Evolutionary conservation across 2,329 filamentous ascomycete species (phyloP).

Genomic region (Zelopaecilomyces penicillatus): DNA sequence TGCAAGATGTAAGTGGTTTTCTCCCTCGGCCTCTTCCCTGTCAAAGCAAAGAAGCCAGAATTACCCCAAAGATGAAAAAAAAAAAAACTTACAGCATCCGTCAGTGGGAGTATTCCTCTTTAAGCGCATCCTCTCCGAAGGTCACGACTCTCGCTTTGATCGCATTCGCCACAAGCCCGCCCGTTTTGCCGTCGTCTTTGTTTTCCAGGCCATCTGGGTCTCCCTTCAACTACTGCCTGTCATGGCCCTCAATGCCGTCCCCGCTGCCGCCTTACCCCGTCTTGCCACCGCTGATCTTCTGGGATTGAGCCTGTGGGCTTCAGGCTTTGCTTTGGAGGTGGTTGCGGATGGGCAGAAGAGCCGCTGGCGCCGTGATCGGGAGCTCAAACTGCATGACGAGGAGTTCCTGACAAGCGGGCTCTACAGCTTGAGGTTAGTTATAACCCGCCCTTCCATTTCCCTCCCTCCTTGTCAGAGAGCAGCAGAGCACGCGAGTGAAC

Average conservation of each 20-base stretch:
- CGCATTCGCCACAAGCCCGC: slow-evolving; percentile 27
- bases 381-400: slow-evolving; percentile 57
- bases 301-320: slow-evolving; percentile 48
- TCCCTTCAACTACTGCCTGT: slow-evolving; percentile 59
- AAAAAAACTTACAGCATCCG: neutral
- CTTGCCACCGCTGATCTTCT: slow-evolving; percentile 45
- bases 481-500: no score
- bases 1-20: slow-evolving; percentile 39
- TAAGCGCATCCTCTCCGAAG: slow-evolving; percentile 48
- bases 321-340: slow-evolving; percentile 53
- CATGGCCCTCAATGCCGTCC: slow-evolving; percentile 54
- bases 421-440: slow-evolving; percentile 45
- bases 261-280: slow-evolving; percentile 37
- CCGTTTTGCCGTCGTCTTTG: slow-evolving; percentile 29
- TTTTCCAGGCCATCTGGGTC: slow-evolving; percentile 59
- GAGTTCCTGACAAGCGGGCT: slow-evolving; percentile 56
- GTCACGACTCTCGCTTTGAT: slow-evolving; percentile 46
- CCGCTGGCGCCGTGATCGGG: slow-evolving; percentile 52
- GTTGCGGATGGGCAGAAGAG: slow-evolving; percentile 57
- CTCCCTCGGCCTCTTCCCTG: neutral
- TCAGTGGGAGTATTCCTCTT: slow-evolving; percentile 59
- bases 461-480: neutral
- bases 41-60: neutral
- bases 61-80: neutral
- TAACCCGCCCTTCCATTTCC: neutral